A percentile compares a stretch with the other conserved stretches of the same genome.
Conservation (phyloP, 768 basidiomycete species). For the Leccinum subgranulosum region DNA sequence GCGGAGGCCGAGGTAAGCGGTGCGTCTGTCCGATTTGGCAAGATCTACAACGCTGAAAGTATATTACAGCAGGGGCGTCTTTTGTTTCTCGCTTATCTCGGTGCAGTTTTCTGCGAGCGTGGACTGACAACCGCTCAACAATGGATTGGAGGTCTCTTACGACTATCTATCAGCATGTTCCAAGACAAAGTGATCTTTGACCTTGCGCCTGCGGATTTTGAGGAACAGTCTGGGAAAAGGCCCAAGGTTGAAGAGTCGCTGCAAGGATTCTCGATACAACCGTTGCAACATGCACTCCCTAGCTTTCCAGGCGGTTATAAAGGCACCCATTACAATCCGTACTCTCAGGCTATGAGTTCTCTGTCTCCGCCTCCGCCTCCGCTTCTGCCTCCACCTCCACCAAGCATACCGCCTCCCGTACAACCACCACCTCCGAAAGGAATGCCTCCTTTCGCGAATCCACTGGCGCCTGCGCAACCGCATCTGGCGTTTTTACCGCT, state of each 20-base stretch:
- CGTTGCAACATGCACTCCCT: conserved; percentile 20
- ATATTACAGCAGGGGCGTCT: conserved; percentile 48
- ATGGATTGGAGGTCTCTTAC: conserved; percentile 52
- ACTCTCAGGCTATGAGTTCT: conserved; percentile 12
- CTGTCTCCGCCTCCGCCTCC: conserved; percentile 12
- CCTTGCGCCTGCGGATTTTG: conserved; percentile 25
- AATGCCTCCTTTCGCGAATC: conserved; percentile 42
- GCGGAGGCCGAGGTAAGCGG: conserved; percentile 38
- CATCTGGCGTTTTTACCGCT: conserved; percentile 62
- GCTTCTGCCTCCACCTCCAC: conserved; percentile 27
- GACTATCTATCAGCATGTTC: conserved; percentile 20
- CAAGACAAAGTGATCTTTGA: conserved; percentile 12
- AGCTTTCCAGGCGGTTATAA: conserved; percentile 17
- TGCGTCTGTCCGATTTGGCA: conserved; percentile 11
- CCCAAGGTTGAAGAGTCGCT: conserved; percentile 28
- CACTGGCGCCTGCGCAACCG: conserved; percentile 62
- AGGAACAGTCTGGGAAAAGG: conserved; percentile 29
- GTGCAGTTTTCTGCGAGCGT: conserved; percentile 55
- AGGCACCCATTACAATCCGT: conserved; percentile 31
- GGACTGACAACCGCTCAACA: conserved; percentile 49
- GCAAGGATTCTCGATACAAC: conserved; percentile 31
- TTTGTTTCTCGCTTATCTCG: conserved; percentile 66
- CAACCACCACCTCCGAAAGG: conserved; percentile 37
- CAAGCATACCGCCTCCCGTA: conserved; percentile 29
- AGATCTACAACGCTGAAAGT: conserved; percentile 16